Conservation (phyloP, 1,284 basidiomycete species). For the Neolentinus lepideus region DNA sequence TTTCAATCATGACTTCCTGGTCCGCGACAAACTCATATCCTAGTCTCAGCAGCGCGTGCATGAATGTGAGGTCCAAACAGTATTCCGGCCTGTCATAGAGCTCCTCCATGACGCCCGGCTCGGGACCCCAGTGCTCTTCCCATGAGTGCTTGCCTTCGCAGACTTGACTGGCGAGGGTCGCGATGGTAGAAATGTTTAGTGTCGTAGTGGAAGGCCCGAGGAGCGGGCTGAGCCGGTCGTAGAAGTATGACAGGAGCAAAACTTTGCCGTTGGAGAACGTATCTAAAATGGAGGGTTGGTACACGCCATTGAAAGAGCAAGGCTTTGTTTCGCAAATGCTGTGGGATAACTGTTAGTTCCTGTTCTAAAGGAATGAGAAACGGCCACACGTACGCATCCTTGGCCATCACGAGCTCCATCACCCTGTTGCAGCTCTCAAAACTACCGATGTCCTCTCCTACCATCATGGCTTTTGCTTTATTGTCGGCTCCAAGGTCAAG, state of each 20-base stretch:
- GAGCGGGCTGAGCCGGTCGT: slow-evolving; percentile 87
- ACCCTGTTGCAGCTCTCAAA: slow-evolving; percentile 85
- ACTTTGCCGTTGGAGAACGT: slow-evolving; percentile 80
- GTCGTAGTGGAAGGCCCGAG: slow-evolving; percentile 31
- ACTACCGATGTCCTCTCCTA: slow-evolving; percentile 70
- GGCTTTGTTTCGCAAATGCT: slow-evolving; percentile 86
- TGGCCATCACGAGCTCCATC: slow-evolving; percentile 90
- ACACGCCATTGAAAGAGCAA: slow-evolving; percentile 96
- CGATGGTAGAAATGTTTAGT: slow-evolving; percentile 59
- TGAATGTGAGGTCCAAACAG: slow-evolving; percentile 94
- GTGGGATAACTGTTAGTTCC: slow-evolving; percentile 7
- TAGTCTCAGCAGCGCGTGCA: slow-evolving; percentile 81
- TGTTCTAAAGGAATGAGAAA: slow-evolving; percentile 3
- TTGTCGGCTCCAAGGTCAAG: slow-evolving; percentile 48
- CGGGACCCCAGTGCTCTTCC: slow-evolving; percentile 45
- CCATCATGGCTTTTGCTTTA: slow-evolving; percentile 77
- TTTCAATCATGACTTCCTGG: slow-evolving; percentile 73
- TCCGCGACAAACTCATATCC: slow-evolving; percentile 76
- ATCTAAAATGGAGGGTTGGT: slow-evolving; percentile 92
- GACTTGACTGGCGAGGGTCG: slow-evolving; percentile 58
- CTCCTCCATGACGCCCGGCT: slow-evolving; percentile 61
- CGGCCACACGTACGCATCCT: slow-evolving; percentile 72
- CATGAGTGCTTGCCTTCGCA: slow-evolving; percentile 66
- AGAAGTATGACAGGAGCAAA: slow-evolving; percentile 93
- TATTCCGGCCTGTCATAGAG: slow-evolving; percentile 84